Percentiles rank a stretch among this genome's conserved stretches.
Conservation (phyloP, 2,329 filamentous ascomycete genomes). For the Venturia pyrina region DNA sequence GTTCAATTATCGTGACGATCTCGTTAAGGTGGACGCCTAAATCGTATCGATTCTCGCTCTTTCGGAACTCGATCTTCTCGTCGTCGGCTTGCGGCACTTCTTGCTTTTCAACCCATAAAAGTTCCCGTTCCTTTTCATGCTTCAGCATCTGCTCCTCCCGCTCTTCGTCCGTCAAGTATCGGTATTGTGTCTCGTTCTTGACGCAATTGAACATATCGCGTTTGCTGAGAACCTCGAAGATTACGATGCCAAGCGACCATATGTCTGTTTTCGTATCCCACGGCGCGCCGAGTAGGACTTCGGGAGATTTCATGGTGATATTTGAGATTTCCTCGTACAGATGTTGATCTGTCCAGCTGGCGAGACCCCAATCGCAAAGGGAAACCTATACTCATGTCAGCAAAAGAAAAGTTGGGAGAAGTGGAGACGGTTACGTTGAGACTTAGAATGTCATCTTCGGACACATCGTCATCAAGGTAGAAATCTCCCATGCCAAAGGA, state of each 20-base stretch:
- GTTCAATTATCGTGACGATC: neutral
- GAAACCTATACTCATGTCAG: neutral
- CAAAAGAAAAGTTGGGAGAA: neutral
- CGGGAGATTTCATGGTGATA: neutral
- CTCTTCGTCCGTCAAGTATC: too few relatives aligned
- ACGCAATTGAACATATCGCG: too few relatives aligned
- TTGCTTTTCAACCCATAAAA: neutral
- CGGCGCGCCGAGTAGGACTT: neutral
- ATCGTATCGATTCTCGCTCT: too few relatives aligned
- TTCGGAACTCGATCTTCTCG: too few relatives aligned
- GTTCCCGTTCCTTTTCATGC: too few relatives aligned
- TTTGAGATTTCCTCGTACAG: neutral
- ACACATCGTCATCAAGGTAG: neutral
- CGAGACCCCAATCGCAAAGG: conserved; percentile 1
- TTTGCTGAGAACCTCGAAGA: neutral
- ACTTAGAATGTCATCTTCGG: neutral
- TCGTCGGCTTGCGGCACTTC: neutral
- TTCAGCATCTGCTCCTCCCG: too few relatives aligned
- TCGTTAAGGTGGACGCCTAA: neutral
- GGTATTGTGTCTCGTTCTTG: too few relatives aligned
- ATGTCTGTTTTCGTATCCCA: neutral
- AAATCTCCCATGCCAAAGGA: neutral
- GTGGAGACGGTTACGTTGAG: neutral
- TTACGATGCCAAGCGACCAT: neutral
- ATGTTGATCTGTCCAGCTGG: neutral